A percentile compares a stretch with the other conserved stretches of the same genome.
Conservation (phyloP, 345 rosid species). For the Laguncularia racemosa region DNA sequence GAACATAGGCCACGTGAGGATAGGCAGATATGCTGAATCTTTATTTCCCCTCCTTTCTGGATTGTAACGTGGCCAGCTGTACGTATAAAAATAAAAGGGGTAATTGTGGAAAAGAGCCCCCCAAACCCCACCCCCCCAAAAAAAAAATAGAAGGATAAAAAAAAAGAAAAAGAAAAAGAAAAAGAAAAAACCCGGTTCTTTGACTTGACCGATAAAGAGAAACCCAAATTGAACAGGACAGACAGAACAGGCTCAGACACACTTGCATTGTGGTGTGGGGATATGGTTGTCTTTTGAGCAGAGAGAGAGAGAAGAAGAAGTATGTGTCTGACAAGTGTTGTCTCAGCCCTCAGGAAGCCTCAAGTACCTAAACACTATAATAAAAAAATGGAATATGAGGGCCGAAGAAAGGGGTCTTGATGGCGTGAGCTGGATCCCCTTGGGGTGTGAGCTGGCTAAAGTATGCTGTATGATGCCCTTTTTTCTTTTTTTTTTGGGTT, state of each 20-base stretch:
- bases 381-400: background rate
- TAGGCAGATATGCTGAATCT: background rate
- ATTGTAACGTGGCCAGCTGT: slow-evolving; percentile 42
- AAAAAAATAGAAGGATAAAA: too few species aligned
- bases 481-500: too few species aligned
- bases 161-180: background rate
- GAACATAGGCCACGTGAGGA: slow-evolving; percentile 20
- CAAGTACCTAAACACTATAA: too few species aligned
- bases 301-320: background rate
- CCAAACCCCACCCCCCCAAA: too few species aligned
- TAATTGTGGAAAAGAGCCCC: too few species aligned
- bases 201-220: too few species aligned
- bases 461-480: too few species aligned
- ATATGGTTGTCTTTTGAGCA: too few species aligned
- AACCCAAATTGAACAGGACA: background rate
- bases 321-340: background rate
- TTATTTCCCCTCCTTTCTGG: slow-evolving; percentile 4
- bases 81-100: background rate
- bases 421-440: slow-evolving; percentile 25
- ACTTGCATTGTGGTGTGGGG: too few species aligned
- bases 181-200: background rate
- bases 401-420: slow-evolving; percentile 8
- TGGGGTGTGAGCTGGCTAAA: slow-evolving; percentile 23
- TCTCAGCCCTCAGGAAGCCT: too few species aligned
- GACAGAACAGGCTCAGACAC: background rate